Conservation (phyloP, 2,329 filamentous ascomycete genomes). For the Penicillium palitans region DNA sequence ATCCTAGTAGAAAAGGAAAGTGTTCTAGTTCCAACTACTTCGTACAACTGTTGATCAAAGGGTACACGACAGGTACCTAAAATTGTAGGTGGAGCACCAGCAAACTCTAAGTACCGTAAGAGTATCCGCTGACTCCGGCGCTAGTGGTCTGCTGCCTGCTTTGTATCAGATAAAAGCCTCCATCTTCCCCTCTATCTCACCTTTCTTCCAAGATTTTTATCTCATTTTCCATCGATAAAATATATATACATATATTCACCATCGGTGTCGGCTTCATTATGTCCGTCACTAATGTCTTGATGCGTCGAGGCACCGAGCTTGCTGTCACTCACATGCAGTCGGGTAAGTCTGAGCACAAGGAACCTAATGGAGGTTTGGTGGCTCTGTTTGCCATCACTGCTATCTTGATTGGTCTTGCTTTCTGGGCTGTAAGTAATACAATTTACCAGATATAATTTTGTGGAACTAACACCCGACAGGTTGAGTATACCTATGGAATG, state of each 20-base stretch:
- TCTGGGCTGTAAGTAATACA: slow-evolving; percentile 30
- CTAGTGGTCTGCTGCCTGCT: slow-evolving; percentile 13
- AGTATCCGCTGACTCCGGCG: slow-evolving; percentile 6
- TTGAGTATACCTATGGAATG: slow-evolving; percentile 60
- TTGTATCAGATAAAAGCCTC: slow-evolving; percentile 10
- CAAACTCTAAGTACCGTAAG: background rate
- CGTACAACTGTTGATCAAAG: background rate
- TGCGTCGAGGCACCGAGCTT: slow-evolving; percentile 41
- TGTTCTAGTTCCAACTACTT: background rate
- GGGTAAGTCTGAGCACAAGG: slow-evolving; percentile 23
- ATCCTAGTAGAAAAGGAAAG: background rate
- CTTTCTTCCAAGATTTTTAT: background rate
- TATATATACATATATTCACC: background rate
- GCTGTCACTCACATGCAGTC: slow-evolving; percentile 28
- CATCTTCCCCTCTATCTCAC: slow-evolving; percentile 4
- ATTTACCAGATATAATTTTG: background rate
- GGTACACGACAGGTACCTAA: background rate
- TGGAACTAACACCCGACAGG: slow-evolving; percentile 29
- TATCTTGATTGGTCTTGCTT: slow-evolving; percentile 24
- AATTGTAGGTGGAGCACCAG: background rate
- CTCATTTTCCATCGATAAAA: slow-evolving; percentile 2
- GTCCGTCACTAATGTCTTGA: slow-evolving; percentile 30
- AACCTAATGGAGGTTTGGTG: slow-evolving; percentile 26
- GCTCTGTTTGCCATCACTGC: slow-evolving; percentile 32
- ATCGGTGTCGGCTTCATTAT: slow-evolving; percentile 22